These are phyloP conservation scores for Myxozyma neotropica DNA, from an alignment of 805 yeast species.

Conservation along the genomic window DNA sequence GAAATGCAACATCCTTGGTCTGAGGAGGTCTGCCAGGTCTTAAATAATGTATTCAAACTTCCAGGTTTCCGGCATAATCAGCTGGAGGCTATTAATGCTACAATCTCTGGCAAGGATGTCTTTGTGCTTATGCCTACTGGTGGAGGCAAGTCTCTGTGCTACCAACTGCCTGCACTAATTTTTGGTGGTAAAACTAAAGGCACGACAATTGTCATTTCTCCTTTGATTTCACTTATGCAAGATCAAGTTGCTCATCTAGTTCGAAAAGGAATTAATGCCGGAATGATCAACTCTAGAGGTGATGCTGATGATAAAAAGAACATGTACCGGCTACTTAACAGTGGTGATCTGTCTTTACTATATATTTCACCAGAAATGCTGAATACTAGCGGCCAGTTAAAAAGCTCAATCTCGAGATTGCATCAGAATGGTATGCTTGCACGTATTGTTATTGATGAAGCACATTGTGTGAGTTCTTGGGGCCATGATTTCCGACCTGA, in stretches of 20 bases:
- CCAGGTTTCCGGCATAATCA: slow-evolving; percentile 78
- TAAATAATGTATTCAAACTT: slow-evolving; percentile 64
- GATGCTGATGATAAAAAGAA: slow-evolving; percentile 62
- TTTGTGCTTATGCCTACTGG: slow-evolving; percentile 98
- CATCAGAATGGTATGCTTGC: slow-evolving; percentile 64
- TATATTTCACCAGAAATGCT: slow-evolving; percentile 96
- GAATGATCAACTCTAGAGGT: slow-evolving; percentile 82
- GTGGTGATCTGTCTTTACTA: slow-evolving; percentile 71
- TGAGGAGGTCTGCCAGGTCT: slow-evolving; percentile 60
- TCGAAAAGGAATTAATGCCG: slow-evolving; percentile 71
- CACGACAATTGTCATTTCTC: slow-evolving; percentile 89
- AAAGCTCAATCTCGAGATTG: slow-evolving; percentile 60
- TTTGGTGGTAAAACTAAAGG: slow-evolving; percentile 74
- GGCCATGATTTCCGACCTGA: slow-evolving; percentile 98
- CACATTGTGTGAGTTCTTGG: slow-evolving; percentile 98
- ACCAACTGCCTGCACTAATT: slow-evolving; percentile 90
- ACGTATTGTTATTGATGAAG: slow-evolving; percentile 91
- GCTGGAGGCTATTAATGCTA: slow-evolving; percentile 79
- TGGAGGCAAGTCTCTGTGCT: slow-evolving; percentile 95
- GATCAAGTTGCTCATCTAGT: slow-evolving; percentile 88
- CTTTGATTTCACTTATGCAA: slow-evolving; percentile 94
- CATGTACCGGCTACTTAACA: slow-evolving; percentile 61
- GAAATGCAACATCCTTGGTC: slow-evolving; percentile 57
- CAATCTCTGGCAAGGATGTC: slow-evolving; percentile 77
- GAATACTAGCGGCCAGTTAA: slow-evolving; percentile 69